phyloP scores from a whole-genome alignment of 148 eudicot genomes.

The Diospyros lotus region DNA sequence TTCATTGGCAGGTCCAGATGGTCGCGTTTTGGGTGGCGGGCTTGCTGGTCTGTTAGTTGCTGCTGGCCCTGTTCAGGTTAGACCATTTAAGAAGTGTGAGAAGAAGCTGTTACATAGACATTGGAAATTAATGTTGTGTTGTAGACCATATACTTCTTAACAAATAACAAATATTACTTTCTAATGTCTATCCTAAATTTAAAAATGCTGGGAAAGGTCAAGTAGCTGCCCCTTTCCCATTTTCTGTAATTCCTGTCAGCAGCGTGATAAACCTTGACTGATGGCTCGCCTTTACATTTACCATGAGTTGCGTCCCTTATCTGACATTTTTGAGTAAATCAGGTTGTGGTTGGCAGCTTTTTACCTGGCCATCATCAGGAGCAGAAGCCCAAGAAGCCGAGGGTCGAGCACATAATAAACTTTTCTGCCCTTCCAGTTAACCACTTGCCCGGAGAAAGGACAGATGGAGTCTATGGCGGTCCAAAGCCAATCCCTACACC shows the following conservation, averaged over 20 bases:
- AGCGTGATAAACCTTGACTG: not conserved
- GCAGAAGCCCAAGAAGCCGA: conserved; percentile 60
- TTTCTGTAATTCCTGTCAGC: not conserved
- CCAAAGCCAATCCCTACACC: conserved; percentile 43
- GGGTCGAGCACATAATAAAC: conserved; percentile 34
- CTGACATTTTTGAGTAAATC: conserved; percentile 13
- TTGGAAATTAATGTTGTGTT: no score
- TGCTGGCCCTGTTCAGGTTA: conserved; percentile 89
- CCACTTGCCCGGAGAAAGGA: conserved; percentile 30
- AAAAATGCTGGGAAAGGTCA: no score
- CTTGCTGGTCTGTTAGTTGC: conserved; percentile 86
- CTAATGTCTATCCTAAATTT: no score
- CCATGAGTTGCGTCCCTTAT: not conserved
- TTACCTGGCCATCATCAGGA: conserved; percentile 57
- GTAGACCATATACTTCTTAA: no score
- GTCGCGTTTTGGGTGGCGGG: conserved; percentile 82
- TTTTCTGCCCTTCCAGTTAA: conserved; percentile 31
- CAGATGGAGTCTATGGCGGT: conserved; percentile 30
- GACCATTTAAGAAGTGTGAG: not conserved
- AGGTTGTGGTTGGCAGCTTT: conserved; percentile 87
- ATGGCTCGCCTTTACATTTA: no score
- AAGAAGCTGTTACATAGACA: not conserved
- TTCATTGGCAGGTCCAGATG: conserved; percentile 83
- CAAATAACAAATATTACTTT: no score
- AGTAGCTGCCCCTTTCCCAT: not conserved